Evolutionary conservation across 495 filamentous ascomycete species (phyloP).

Genomic region (Glutinoglossum americanum): DNA sequence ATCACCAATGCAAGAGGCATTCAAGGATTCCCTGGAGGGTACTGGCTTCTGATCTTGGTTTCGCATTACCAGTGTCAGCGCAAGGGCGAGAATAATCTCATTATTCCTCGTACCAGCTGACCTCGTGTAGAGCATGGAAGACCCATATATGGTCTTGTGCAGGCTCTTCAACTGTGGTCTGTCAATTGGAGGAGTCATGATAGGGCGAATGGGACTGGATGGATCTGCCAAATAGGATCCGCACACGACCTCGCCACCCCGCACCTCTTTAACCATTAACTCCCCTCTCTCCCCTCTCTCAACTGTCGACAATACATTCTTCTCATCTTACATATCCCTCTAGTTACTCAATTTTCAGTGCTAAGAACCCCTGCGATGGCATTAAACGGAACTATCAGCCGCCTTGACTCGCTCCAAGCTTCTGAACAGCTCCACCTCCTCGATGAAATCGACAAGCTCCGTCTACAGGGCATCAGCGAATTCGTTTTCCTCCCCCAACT

Average conservation of each 20-base stretch:
- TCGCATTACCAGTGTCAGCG: too few relatives aligned
- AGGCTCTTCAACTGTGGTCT: too few relatives aligned
- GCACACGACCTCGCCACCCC: not conserved
- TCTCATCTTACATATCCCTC: not conserved
- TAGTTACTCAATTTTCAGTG: not conserved
- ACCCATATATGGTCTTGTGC: too few relatives aligned
- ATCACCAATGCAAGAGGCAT: too few relatives aligned
- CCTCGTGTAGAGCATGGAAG: too few relatives aligned
- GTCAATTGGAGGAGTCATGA: not conserved
- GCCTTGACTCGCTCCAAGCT: not conserved
- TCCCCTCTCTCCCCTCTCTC: not conserved
- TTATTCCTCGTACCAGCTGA: too few relatives aligned
- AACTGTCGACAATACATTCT: not conserved
- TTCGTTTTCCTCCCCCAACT: constrained; percentile 45
- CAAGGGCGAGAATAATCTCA: too few relatives aligned
- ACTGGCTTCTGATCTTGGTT: too few relatives aligned
- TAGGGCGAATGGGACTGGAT: not conserved
- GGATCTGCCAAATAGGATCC: not conserved
- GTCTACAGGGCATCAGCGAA: constrained; percentile 28
- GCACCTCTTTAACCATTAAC: too few relatives aligned
- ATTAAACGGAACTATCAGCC: not conserved
- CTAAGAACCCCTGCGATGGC: not conserved
- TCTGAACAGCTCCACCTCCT: constrained; percentile 19
- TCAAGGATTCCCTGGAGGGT: too few relatives aligned
- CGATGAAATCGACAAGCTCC: constrained; percentile 36